A percentile compares a stretch with the other conserved stretches of the same genome.
Evolutionary conservation across 768 basidiomycete genomes (phyloP).

Genomic region (Rhodosporidiobolus odoratus): DNA sequence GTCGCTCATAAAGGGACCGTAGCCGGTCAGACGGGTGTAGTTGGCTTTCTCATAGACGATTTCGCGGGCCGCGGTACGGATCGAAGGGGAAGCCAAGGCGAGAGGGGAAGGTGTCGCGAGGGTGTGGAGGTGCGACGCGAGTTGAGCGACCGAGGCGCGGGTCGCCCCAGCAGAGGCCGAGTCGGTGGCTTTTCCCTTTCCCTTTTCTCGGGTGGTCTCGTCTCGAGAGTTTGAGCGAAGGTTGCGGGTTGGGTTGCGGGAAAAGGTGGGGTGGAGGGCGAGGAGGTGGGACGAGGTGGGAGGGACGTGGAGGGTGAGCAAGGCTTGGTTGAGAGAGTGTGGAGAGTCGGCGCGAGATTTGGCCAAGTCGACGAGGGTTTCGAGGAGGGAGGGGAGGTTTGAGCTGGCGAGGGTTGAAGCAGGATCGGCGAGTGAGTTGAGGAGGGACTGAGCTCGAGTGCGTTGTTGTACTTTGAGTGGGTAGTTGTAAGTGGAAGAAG

Average conservation of each 20-base stretch:
- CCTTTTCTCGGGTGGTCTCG: no score
- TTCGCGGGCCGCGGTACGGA: slow-evolving; percentile 15
- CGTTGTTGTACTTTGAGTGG: background rate
- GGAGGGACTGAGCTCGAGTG: background rate
- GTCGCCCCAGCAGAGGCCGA: no score
- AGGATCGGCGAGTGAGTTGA: background rate
- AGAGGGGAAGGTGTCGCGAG: slow-evolving; percentile 10
- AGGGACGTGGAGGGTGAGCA: slow-evolving; percentile 8
- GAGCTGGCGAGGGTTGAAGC: background rate
- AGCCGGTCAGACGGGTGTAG: background rate
- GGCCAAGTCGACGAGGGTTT: slow-evolving; percentile 21
- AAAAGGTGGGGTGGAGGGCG: slow-evolving; percentile 6
- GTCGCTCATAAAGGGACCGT: slow-evolving; percentile 18
- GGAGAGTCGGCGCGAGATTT: background rate
- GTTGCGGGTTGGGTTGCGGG: no score
- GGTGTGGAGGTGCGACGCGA: slow-evolving; percentile 19
- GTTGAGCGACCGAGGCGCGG: no score
- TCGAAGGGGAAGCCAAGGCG: background rate
- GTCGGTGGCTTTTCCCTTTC: no score
- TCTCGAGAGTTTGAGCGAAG: no score
- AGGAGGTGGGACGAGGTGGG: background rate
- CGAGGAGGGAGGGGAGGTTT: background rate
- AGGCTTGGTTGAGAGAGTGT: slow-evolving; percentile 9
- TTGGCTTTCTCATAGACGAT: slow-evolving; percentile 23
- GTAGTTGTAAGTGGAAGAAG: background rate